Base-by-base conservation (phyloP, 495 filamentous ascomycete species). In the Delitschia confertaspora region DNA sequence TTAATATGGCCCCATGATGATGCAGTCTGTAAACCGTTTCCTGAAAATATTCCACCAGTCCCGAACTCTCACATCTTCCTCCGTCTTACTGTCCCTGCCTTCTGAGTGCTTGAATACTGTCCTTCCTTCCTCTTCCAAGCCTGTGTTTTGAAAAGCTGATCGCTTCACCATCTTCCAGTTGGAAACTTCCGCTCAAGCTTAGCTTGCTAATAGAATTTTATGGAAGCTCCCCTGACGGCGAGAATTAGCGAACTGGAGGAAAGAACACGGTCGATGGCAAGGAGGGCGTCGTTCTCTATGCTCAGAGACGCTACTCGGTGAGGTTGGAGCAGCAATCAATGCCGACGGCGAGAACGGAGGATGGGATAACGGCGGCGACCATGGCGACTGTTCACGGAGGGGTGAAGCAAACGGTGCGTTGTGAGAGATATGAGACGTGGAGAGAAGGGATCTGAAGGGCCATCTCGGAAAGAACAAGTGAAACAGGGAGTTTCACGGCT, bases 21-120 rank as follows among this genome's bases (percentile, higher is more conserved):
- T 53, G 44, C 53, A 56, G 17, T 53, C 50, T 4, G 45, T 53
- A 26, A 53, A 53, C 50, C 50, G 48, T 36, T 46, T 53, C 11
- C 22, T 19, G 17, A 46, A 48, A 4, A 48, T 41, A 22, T 53
- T 53, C 38, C 35, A 44, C 49, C 49, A 52, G 42, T 52, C 16
- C 23, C 49, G 22, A 3, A 52, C 49, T 17, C 26, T 30, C 2
- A 42, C 42, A 24, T 47, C 42, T 13, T 41, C 33, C 22, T 37
- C 34, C 3, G 26, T 35, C 22, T 11, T 5, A 14, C 33, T 26
- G 29, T 24, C 24, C 16, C 27, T 25, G n/a, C n/a, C n/a, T n/a
- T n/a, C n/a, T n/a, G n/a, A n/a, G n/a, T n/a, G n/a, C n/a, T n/a
- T n/a, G n/a, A n/a, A n/a, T n/a, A n/a, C n/a, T n/a, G n/a, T n/a